A percentile compares a stretch with the other conserved stretches of the same genome.
These are phyloP conservation scores for Eucommia ulmoides DNA, from an alignment of 257 asterid species.

Conservation along the genomic window DNA sequence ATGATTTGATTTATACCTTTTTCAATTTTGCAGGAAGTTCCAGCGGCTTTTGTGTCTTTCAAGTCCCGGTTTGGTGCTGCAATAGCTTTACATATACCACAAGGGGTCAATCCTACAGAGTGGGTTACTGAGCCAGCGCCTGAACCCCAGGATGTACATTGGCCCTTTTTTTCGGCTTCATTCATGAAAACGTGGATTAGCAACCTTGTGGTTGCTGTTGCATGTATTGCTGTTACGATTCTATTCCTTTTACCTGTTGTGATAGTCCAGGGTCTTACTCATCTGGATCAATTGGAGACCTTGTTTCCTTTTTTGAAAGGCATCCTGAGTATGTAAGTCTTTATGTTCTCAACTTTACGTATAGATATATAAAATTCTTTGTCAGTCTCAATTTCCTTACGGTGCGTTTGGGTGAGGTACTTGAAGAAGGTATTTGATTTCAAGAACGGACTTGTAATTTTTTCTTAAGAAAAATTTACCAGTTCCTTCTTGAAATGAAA, in stretches of 20 bases:
- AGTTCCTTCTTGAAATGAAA: no score
- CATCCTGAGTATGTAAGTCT: slow-evolving; percentile 54
- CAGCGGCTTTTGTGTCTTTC: slow-evolving; percentile 95
- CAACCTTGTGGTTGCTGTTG: slow-evolving; percentile 43
- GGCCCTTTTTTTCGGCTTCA: slow-evolving; percentile 96
- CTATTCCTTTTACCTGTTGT: slow-evolving; percentile 75
- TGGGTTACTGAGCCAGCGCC: slow-evolving; percentile 95
- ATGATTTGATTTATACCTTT: slow-evolving; percentile 3
- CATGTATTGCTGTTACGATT: slow-evolving; percentile 44
- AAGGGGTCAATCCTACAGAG: slow-evolving; percentile 74
- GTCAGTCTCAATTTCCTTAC: no score
- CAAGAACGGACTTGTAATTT: no score
- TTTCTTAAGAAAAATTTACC: no score
- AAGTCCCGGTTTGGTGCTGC: slow-evolving; percentile 78
- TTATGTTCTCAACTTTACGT: neutral
- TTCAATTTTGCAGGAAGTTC: slow-evolving; percentile 44
- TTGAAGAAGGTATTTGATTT: no score
- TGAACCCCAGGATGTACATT: slow-evolving; percentile 78
- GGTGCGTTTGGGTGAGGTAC: no score
- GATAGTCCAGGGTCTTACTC: slow-evolving; percentile 88
- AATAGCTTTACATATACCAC: slow-evolving; percentile 55
- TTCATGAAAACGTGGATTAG: slow-evolving; percentile 64
- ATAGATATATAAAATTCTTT: neutral
- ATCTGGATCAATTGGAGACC: slow-evolving; percentile 75
- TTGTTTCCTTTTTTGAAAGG: slow-evolving; percentile 73